Evolutionary conservation across 1,139 yeast genomes (phyloP).

Genomic region (Candida dubliniensis): DNA sequence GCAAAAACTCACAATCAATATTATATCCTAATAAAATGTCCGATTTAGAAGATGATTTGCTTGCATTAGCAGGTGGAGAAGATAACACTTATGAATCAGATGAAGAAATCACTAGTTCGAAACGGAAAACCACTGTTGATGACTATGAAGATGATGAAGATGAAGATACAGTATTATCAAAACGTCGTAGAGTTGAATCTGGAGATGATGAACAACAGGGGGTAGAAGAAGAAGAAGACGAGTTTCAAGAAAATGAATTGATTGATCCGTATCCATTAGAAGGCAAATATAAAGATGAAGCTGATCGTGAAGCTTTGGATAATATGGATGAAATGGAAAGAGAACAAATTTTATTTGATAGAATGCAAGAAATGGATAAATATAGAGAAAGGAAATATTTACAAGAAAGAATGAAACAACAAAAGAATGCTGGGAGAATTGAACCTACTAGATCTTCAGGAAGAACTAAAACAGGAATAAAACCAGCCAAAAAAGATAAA

Average conservation of each 20-base stretch:
- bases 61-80: constrained; percentile 83
- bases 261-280: constrained; percentile 86
- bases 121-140: constrained; percentile 19
- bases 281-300: constrained; percentile 83
- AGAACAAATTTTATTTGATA: constrained; percentile 86
- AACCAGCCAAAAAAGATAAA: constrained; percentile 48
- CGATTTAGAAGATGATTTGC: constrained; percentile 84
- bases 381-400: constrained; percentile 80
- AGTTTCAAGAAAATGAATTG: constrained; percentile 28
- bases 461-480: constrained; percentile 22
- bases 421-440: constrained; percentile 35
- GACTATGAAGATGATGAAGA: constrained; percentile 23
- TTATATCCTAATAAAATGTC: constrained; percentile 27
- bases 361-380: constrained; percentile 88
- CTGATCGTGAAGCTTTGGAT: constrained; percentile 66
- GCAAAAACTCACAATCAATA: neutral
- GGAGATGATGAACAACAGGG: constrained; percentile 27
- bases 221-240: constrained; percentile 26
- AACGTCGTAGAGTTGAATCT: constrained; percentile 16
- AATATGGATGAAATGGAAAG: constrained; percentile 88
- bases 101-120: constrained; percentile 20
- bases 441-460: constrained; percentile 21
- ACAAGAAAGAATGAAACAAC: constrained; percentile 72
- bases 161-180: constrained; percentile 23
- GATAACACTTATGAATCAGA: constrained; percentile 32